Conservation (phyloP, 2,329 filamentous ascomycete species). For the Parafenestella ontariensis region DNA sequence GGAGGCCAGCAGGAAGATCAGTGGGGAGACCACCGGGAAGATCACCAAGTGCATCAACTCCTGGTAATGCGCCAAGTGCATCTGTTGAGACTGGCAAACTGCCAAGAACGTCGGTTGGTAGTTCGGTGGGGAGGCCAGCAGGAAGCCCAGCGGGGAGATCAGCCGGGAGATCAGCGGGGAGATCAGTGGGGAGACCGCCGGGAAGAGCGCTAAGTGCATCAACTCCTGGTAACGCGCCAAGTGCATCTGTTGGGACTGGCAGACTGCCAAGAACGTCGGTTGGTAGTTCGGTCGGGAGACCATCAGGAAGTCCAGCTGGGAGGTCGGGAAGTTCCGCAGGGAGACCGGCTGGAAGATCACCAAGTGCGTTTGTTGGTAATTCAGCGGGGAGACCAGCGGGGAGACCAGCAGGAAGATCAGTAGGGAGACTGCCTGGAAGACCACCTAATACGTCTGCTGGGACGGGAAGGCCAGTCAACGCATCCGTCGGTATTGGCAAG, state of each 20-base stretch:
- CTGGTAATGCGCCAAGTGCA: neutral
- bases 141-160: neutral
- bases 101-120: neutral
- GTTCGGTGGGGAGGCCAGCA: neutral
- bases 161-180: neutral
- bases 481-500: neutral
- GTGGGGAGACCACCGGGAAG: neutral
- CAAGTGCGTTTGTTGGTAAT: neutral
- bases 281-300: neutral
- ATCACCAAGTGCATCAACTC: neutral
- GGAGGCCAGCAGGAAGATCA: neutral
- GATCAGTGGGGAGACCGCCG: neutral
- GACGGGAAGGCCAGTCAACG: neutral
- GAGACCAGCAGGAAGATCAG: neutral
- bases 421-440: neutral
- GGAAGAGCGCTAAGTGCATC: neutral
- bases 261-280: neutral
- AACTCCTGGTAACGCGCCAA: neutral
- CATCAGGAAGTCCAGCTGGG: neutral
- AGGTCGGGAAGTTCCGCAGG: neutral
- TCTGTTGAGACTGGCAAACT: neutral
- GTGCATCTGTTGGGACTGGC: neutral
- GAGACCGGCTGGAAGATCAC: neutral
- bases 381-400: neutral
- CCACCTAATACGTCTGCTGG: neutral